These are phyloP conservation scores for Pseudozyma flocculosa DNA, from an alignment of 1,284 basidiomycete genomes.

Conservation along the genomic window DNA sequence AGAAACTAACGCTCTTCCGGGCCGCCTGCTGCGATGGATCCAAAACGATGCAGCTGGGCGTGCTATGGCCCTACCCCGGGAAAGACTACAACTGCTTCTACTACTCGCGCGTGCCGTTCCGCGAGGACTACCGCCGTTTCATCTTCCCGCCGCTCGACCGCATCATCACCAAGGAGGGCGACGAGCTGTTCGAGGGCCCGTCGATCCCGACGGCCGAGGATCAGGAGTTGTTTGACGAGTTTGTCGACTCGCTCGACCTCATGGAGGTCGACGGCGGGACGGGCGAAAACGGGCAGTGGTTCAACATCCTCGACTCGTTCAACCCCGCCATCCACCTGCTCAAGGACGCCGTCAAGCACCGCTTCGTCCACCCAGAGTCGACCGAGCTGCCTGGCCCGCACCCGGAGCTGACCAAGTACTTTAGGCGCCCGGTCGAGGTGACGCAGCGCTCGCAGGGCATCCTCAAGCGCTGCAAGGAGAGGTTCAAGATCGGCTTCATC, in stretches of 20 bases:
- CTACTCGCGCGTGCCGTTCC: constrained; percentile 77
- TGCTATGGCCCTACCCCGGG: constrained; percentile 40
- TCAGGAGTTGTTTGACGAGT: constrained; percentile 75
- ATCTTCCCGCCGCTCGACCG: constrained; percentile 79
- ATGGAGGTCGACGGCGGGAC: constrained; percentile 69
- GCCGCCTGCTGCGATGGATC: too few species aligned
- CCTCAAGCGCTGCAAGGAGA: constrained; percentile 7
- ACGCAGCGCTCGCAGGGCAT: constrained; percentile 43
- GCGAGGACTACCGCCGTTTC: constrained; percentile 85
- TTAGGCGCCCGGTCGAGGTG: constrained; percentile 72
- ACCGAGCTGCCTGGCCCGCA: constrained; percentile 81
- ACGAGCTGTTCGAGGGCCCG: constrained; percentile 71
- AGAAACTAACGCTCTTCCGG: too few species aligned
- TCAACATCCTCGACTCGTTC: constrained; percentile 72
- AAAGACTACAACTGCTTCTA: constrained; percentile 38
- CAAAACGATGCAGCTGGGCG: constrained; percentile 37
- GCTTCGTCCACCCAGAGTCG: constrained; percentile 70
- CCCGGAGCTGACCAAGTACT: constrained; percentile 77
- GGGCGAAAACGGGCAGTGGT: constrained; percentile 66
- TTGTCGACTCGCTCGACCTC: constrained; percentile 84
- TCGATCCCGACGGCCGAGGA: constrained; percentile 80
- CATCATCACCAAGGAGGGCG: constrained; percentile 75
- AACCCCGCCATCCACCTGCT: constrained; percentile 87
- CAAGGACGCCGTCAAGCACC: constrained; percentile 88
- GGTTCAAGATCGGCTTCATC: constrained; percentile 28